phyloP scores from a whole-genome alignment of 2,329 filamentous ascomycete species.

The Metarhizium rileyi region DNA sequence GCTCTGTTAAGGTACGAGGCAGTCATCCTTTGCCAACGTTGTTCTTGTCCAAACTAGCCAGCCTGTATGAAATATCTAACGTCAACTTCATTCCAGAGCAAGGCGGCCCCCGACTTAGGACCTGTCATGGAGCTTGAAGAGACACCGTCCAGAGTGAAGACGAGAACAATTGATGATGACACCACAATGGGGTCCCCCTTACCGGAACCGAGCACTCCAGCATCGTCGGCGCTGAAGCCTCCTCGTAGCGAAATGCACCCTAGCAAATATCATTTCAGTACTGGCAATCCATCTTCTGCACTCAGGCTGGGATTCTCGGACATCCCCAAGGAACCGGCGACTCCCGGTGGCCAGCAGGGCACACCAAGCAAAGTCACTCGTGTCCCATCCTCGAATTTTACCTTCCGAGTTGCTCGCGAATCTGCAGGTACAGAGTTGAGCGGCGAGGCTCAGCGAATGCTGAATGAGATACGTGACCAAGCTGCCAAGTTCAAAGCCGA shows the following conservation, averaged over 20 bases:
- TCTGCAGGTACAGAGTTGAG: conserved; percentile 43
- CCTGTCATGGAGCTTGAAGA: conserved; percentile 37
- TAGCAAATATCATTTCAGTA: conserved; percentile 67
- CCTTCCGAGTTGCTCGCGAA: conserved; percentile 58
- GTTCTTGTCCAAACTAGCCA: not conserved
- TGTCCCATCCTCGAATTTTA: conserved; percentile 50
- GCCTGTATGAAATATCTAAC: not conserved
- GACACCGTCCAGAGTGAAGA: conserved; percentile 18
- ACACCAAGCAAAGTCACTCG: conserved; percentile 54
- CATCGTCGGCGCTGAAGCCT: conserved; percentile 58
- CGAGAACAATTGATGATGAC: conserved; percentile 11
- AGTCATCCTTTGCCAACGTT: conserved; percentile 5
- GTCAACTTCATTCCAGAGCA: conserved; percentile 15
- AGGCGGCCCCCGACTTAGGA: conserved; percentile 24
- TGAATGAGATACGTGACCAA: conserved; percentile 62
- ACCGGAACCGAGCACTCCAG: conserved; percentile 46
- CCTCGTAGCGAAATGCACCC: conserved; percentile 83
- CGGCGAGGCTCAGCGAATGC: conserved; percentile 49
- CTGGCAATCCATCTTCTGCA: conserved; percentile 68
- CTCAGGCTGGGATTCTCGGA: conserved; percentile 74
- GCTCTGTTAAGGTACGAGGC: conserved; percentile 26
- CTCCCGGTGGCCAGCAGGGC: conserved; percentile 22
- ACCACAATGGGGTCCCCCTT: conserved; percentile 25
- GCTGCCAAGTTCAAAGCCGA: conserved; percentile 61
- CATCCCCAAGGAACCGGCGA: conserved; percentile 44